phyloP scores from a whole-genome alignment of 345 rosid genomes.

The Sonneratia caseolaris region DNA sequence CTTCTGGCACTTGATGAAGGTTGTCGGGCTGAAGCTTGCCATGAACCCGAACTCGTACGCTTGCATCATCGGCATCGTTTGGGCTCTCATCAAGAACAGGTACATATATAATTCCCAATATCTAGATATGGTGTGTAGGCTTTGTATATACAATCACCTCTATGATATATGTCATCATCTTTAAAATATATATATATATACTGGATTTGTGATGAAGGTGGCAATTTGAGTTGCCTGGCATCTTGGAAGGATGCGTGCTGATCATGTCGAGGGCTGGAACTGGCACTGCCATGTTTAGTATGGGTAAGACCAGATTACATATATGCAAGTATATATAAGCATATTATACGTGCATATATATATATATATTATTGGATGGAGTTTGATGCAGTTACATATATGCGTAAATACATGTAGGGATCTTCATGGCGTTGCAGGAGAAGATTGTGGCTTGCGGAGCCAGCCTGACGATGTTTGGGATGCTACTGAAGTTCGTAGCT shows the following conservation, averaged over 20 bases:
- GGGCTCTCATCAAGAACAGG: conserved; percentile 40
- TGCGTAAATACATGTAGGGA: conserved; percentile 27
- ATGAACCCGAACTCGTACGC: conserved; percentile 37
- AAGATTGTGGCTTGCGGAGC: conserved; percentile 68
- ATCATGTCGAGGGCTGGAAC: conserved; percentile 87
- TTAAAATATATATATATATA: neutral
- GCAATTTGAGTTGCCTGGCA: conserved; percentile 68
- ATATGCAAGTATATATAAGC: neutral
- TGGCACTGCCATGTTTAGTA: conserved; percentile 92
- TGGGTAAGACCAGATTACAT: conserved; percentile 35
- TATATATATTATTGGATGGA: neutral
- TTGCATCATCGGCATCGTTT: conserved; percentile 26
- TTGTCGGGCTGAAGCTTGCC: conserved; percentile 34
- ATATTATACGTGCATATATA: neutral
- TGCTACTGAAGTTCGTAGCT: conserved; percentile 25
- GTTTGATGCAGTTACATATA: no score
- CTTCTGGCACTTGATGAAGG: conserved; percentile 45
- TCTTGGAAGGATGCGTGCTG: conserved; percentile 62
- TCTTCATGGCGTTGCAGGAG: conserved; percentile 77
- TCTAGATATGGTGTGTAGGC: no score
- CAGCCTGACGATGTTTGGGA: conserved; percentile 30
- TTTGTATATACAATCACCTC: no score
- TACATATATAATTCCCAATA: neutral
- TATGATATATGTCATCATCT: no score
- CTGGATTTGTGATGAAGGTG: conserved; percentile 33